Conservation (phyloP, 306 rosid species). For the Castanea crenata region DNA sequence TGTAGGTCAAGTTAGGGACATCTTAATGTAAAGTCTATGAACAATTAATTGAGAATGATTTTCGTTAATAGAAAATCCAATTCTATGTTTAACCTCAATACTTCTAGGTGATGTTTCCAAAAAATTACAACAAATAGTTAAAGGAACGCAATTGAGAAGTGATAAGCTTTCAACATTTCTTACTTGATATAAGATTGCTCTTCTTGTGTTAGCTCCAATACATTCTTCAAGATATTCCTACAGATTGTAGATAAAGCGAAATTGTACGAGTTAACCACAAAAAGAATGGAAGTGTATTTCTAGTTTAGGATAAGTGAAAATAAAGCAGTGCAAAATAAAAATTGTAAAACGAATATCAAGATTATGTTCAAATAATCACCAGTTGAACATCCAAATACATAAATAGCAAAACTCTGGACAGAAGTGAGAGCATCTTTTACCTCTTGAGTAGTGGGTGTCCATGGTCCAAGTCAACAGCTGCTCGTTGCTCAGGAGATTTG, state of each 20-base stretch:
- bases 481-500: constrained; percentile 90
- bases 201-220: constrained; percentile 66
- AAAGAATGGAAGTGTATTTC: neutral
- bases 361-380: neutral
- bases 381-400: neutral
- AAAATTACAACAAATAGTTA: neutral
- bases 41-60: neutral
- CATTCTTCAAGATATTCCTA: constrained; percentile 96
- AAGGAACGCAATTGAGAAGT: neutral
- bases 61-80: neutral
- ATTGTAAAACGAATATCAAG: neutral
- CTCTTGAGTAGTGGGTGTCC: constrained; percentile 72
- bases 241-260: constrained; percentile 15
- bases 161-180: constrained; percentile 4
- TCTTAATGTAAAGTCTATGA: neutral
- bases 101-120: neutral
- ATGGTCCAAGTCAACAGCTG: constrained; percentile 88
- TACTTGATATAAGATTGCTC: constrained; percentile 75
- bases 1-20: constrained; percentile 20
- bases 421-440: constrained; percentile 31
- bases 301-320: neutral
- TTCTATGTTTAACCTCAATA: neutral
- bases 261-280: constrained; percentile 15
- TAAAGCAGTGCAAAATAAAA: neutral
- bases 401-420: neutral